A percentile compares a stretch with the other conserved stretches of the same genome.
Conservation (phyloP, 2,329 filamentous ascomycete species). For the Aspergillus floridensis region DNA sequence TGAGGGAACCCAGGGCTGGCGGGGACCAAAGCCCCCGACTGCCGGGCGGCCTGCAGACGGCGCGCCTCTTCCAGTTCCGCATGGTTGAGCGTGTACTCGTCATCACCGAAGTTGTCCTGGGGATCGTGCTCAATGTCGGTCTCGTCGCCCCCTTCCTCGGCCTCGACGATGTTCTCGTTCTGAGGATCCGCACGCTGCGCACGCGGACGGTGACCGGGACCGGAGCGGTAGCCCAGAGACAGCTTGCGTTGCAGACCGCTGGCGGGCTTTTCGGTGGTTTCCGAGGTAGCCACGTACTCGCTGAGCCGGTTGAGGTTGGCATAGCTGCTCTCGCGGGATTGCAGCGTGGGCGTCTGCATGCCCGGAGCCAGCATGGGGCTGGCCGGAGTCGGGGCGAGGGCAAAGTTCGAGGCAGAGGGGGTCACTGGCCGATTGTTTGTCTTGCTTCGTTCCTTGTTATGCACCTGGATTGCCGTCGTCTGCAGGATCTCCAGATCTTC, state of each 20-base stretch:
- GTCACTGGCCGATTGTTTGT: conserved; percentile 30
- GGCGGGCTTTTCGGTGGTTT: conserved; percentile 28
- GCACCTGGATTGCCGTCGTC: conserved; percentile 57
- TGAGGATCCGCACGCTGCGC: conserved; percentile 21
- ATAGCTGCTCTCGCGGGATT: conserved; percentile 27
- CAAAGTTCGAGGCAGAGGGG: conserved; percentile 38
- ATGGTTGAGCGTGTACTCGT: conserved; percentile 35
- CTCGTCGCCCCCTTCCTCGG: conserved; percentile 25
- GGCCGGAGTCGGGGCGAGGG: conserved; percentile 17
- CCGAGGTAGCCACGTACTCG: conserved; percentile 26
- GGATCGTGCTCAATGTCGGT: conserved; percentile 28
- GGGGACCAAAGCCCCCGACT: background rate
- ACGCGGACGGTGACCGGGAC: conserved; percentile 34
- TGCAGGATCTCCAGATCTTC: conserved; percentile 63
- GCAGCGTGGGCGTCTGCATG: conserved; percentile 28
- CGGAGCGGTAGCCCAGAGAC: conserved; percentile 39
- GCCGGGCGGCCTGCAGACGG: conserved; percentile 5
- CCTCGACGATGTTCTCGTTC: conserved; percentile 23
- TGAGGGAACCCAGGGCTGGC: background rate
- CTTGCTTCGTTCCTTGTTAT: conserved; percentile 43
- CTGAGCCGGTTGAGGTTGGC: conserved; percentile 28
- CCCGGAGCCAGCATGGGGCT: conserved; percentile 27
- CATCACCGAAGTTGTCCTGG: conserved; percentile 37
- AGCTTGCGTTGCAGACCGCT: conserved; percentile 34
- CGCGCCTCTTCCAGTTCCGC: conserved; percentile 31